Base-by-base conservation (phyloP, 768 basidiomycete genomes). In the Pleurotus cornucopiae region DNA sequence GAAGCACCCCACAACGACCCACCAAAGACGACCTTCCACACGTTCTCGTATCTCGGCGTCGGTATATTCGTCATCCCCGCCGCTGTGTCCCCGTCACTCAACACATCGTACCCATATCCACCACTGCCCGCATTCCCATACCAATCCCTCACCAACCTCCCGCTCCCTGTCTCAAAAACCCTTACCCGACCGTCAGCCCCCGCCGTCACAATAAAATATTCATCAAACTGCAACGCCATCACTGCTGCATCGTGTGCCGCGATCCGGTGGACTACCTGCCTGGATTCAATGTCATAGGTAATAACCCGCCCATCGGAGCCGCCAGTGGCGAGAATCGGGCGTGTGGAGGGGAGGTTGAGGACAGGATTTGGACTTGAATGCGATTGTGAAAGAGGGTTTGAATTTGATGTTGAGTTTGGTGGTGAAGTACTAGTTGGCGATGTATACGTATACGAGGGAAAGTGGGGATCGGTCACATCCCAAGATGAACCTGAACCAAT, bases 211-310 rank as follows among this genome's bases (percentile, higher is more conserved):
- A 95, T 80, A 72, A 89, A 91, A 44, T 84, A 78, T 7, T 81
- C 78, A 68, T 93, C 89, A 66, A 94, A 89, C 69, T 98, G 94
- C 14, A 98, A 77, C 6, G 88, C 83, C 0, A 94, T 95, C 20
- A 98, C 79, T 60, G 85, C 82, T 61, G 92, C 85, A 69, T 92
- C 91, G 76, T 97, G 96, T 2, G 95, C 94, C 14, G 89, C 84
- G 55, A 96, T 81, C 5, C 88, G 83, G 65, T 85, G 84, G 34
- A 79, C 66, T 20, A 77, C 70, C 9, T 68, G 67, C 61, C 74
- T 78, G 1, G 71, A 68, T 2, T 59, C 58, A 1, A 77, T 63
- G 16, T 71, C 71, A 59, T 77, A 78, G 21, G 74, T 74, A 61
- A 79, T 76, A 6, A 77, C 72, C 1, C 91, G 85, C 2, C 95